phyloP scores from a whole-genome alignment of 2,329 filamentous ascomycete genomes.

The Colletotrichum cordylinicola region DNA sequence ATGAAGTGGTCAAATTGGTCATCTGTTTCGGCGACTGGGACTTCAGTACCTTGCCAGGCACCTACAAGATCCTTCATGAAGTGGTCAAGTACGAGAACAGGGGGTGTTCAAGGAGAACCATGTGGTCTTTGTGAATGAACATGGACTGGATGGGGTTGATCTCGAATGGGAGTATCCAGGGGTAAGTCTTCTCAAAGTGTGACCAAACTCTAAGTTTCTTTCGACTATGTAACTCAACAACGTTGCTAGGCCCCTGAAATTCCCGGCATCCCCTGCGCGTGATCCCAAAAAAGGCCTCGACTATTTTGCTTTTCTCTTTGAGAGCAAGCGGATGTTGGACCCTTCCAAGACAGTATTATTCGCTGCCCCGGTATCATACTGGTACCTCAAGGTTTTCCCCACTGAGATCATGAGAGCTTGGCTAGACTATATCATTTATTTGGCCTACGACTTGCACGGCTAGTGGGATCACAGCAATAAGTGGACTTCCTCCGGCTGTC shows the following conservation, averaged over 20 bases:
- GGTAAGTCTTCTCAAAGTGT: too few species aligned
- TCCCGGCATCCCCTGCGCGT: constrained; percentile 21
- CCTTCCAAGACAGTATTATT: constrained; percentile 36
- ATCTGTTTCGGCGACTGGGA: constrained; percentile 52
- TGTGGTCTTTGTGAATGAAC: constrained; percentile 42
- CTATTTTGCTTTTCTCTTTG: constrained; percentile 27
- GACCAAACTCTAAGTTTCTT: too few species aligned
- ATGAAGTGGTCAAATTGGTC: constrained; percentile 35
- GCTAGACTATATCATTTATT: constrained; percentile 40
- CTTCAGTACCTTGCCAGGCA: constrained; percentile 41
- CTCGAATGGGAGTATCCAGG: constrained; percentile 47
- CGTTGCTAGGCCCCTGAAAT: constrained; percentile 32
- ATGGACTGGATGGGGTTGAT: constrained; percentile 45
- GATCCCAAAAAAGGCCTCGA: constrained; percentile 28
- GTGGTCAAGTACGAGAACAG: constrained; percentile 36
- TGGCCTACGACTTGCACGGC: constrained; percentile 41
- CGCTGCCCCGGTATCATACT: constrained; percentile 42
- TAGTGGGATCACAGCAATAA: constrained; percentile 31
- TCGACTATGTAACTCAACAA: constrained; percentile 23
- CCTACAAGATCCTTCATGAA: constrained; percentile 42
- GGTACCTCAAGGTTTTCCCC: constrained; percentile 42
- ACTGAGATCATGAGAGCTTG: constrained; percentile 33
- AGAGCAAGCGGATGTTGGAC: constrained; percentile 1
- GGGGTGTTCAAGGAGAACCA: constrained; percentile 39
- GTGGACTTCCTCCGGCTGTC: constrained; percentile 29